These are phyloP conservation scores for Solanum microdontum DNA, from an alignment of 257 asterid species.

Conservation along the genomic window DNA sequence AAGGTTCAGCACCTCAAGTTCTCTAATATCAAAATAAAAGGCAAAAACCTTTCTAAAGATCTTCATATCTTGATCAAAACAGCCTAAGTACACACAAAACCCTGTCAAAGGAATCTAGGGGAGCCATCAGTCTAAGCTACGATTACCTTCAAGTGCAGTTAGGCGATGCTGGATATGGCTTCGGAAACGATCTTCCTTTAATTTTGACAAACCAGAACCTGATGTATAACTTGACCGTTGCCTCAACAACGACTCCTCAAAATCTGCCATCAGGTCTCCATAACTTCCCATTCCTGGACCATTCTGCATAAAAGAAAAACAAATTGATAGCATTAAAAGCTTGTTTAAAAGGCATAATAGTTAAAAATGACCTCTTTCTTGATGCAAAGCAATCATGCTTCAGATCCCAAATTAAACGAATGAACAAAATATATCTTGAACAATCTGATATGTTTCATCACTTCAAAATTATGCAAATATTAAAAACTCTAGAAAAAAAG, in stretches of 20 bases:
- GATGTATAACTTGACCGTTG: slow-evolving; percentile 56
- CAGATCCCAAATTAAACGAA: background rate
- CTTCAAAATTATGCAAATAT: background rate
- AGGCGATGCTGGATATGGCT: slow-evolving; percentile 66
- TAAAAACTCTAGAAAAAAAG: background rate
- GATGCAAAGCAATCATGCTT: background rate
- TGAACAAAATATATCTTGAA: background rate
- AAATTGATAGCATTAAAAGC: background rate
- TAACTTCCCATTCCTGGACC: slow-evolving; percentile 39
- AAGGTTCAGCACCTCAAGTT: background rate
- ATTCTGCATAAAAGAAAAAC: slow-evolving; percentile 36
- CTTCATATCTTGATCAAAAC: background rate
- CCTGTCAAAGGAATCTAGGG: background rate
- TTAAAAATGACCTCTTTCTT: background rate
- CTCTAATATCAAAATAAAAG: background rate
- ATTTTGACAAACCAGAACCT: slow-evolving; percentile 48
- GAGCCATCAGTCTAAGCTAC: background rate
- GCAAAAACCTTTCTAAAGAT: background rate
- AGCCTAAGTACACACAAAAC: background rate
- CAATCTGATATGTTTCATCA: background rate
- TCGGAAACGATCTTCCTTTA: slow-evolving; percentile 51
- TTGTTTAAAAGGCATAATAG: background rate
- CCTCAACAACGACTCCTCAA: slow-evolving; percentile 64
- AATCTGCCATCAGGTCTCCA: slow-evolving; percentile 76
- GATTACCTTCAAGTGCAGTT: slow-evolving; percentile 79